phyloP scores from a whole-genome alignment of 1,284 basidiomycete species.

The Rugosomyces carneus region DNA sequence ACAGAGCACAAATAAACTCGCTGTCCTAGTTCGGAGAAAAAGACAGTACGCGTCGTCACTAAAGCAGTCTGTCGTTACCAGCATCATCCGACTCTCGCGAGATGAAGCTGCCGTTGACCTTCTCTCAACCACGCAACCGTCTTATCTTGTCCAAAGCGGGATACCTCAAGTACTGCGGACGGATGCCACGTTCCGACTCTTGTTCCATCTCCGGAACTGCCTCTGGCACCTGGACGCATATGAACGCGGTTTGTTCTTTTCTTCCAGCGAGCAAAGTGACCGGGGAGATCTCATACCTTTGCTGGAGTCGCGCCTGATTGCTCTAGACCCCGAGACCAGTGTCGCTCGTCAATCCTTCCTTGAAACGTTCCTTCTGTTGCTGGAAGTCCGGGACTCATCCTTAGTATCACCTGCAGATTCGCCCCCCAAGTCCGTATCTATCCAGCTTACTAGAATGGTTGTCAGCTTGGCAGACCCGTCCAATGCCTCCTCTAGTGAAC shows the following conservation, averaged over 20 bases:
- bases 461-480: slow-evolving; percentile 28
- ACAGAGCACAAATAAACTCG: slow-evolving; percentile 24
- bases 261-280: slow-evolving; percentile 7
- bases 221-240: slow-evolving; percentile 31
- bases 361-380: slow-evolving; percentile 24
- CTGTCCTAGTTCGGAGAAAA: slow-evolving; percentile 21
- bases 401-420: not conserved
- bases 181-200: slow-evolving; percentile 59
- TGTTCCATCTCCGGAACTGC: slow-evolving; percentile 65
- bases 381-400: slow-evolving; percentile 7
- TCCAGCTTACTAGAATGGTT: slow-evolving; percentile 23
- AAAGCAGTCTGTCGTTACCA: slow-evolving; percentile 32
- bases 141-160: slow-evolving; percentile 71
- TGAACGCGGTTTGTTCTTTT: slow-evolving; percentile 10
- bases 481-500: slow-evolving; percentile 22
- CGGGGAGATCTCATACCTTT: slow-evolving; percentile 24
- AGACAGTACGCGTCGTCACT: slow-evolving; percentile 22
- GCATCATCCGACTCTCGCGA: slow-evolving; percentile 44
- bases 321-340: slow-evolving; percentile 41
- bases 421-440: slow-evolving; percentile 14
- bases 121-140: slow-evolving; percentile 72
- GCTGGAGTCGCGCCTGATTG: slow-evolving; percentile 35
- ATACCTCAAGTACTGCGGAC: slow-evolving; percentile 58
- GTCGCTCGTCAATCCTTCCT: slow-evolving; percentile 28
- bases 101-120: slow-evolving; percentile 58